Percentiles rank a stretch among this genome's conserved stretches.
Evolutionary conservation across 805 yeast species (phyloP).

Genomic region (Cyberlindnera saturnus): DNA sequence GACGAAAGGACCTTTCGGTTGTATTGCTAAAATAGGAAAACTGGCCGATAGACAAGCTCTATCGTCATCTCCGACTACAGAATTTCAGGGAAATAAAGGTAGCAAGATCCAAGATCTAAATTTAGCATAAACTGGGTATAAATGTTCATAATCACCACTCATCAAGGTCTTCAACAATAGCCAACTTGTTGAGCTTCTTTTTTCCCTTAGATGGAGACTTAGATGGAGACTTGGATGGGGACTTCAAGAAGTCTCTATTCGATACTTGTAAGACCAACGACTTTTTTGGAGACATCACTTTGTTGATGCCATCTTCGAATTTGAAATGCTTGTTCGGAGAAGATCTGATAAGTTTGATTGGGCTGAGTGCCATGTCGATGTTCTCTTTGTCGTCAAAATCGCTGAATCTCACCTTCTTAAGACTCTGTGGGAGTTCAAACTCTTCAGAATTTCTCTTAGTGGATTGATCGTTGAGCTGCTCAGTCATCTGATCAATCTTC

Average conservation of each 20-base stretch:
- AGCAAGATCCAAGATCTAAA: neutral
- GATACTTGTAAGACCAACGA: neutral
- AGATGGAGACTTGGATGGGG: constrained; percentile 13
- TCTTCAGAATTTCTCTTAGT: constrained; percentile 16
- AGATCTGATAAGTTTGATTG: constrained; percentile 7
- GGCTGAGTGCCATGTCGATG: constrained; percentile 4
- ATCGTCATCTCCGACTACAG: neutral
- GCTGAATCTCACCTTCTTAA: constrained; percentile 11
- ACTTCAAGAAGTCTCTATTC: constrained; percentile 1
- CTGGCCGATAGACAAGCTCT: too few species aligned
- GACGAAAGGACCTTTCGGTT: too few species aligned
- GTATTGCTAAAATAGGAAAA: too few species aligned
- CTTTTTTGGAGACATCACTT: constrained; percentile 8
- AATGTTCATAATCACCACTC: neutral
- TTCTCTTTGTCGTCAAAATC: constrained; percentile 11
- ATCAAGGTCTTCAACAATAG: constrained; percentile 7
- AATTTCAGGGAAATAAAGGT: neutral
- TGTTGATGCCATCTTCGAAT: constrained; percentile 8
- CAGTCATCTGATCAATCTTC: constrained; percentile 10
- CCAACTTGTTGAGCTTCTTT: constrained; percentile 10
- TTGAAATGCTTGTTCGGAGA: constrained; percentile 18
- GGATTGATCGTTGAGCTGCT: constrained; percentile 1
- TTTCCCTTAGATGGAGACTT: constrained; percentile 13
- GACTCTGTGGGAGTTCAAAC: constrained; percentile 1
- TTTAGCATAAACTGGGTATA: too few species aligned